Evolutionary conservation across 768 basidiomycete species (phyloP), one percentile per base, ranked within the genome.

Genomic region (Dentipellis sp.): DNA sequence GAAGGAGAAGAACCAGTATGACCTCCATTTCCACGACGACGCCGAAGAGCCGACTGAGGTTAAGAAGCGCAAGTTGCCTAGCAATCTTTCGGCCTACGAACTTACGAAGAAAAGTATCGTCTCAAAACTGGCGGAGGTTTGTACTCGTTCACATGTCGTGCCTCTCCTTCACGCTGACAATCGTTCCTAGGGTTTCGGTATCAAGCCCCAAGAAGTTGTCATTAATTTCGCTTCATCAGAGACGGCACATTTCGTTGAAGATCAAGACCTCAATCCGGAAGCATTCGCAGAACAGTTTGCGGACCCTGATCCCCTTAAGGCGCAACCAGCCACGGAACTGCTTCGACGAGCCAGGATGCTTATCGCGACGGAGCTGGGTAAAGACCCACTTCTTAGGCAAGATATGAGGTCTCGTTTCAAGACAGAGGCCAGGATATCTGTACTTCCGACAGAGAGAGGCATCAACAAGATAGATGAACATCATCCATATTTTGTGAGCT

Each of bases 391-490:
- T 10, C 78, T 99, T 34, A 78, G 92, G 42, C 83, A 84, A 59
- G 78, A 83, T 56, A 83, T 92, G 52, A 83, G 97, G 52, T 77
- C 83, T 55, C 66, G 80, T 38, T 94, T 93, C 76, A 84, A 80
- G 65, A 74, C 77, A 11, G 81, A 86, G 59, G 95, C 87, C 2
- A 75, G 81, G 17, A 74, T 98, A 35, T 84, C 87, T 19, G 84
- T 94, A 14, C 75, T 78, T 50, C 94, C 95, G 0, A 98, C 95
- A 1, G 94, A 95, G 52, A 81, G 87, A 50, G 97, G 97, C 19
- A 72, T 82, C 46, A 70, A 73, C 14, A 91, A 91, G 67, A 88
- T 91, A 40, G 82, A 84, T 57, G 84, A 89, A 60, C 78, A 81
- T 55, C 82, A 88, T 68, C 78, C 77, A 3, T 87, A 84, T 67